These are phyloP conservation scores for Cadophora malorum DNA, from an alignment of 2,329 filamentous ascomycete species.

Conservation along the genomic window DNA sequence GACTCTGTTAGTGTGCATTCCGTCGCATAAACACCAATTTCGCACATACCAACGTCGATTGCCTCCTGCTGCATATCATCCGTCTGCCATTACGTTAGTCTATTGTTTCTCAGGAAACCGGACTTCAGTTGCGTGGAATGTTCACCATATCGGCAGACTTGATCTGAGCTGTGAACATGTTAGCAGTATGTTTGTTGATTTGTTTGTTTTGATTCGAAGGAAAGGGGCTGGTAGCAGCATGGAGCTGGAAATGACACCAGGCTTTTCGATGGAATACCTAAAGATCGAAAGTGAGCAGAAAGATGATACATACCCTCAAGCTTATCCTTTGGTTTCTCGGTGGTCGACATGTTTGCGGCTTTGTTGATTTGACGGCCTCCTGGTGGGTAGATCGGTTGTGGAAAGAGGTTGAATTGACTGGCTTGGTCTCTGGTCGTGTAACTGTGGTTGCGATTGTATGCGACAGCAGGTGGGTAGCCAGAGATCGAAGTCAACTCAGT, in stretches of 20 bases:
- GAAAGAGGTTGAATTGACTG: neutral
- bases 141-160: conserved; percentile 98
- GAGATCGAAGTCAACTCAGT: neutral
- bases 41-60: conserved; percentile 86
- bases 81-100: conserved; percentile 63
- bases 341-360: conserved; percentile 36
- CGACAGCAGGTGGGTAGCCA: neutral
- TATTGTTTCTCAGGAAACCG: neutral
- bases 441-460: neutral
- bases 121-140: conserved; percentile 1
- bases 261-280: neutral
- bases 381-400: neutral
- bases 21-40: neutral
- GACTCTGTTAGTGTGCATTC: conserved; percentile 39
- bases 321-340: conserved; percentile 44
- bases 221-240: conserved; percentile 5
- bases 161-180: conserved; percentile 73
- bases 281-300: neutral
- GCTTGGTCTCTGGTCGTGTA: neutral
- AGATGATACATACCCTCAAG: conserved; percentile 41
- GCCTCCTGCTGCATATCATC: conserved; percentile 97
- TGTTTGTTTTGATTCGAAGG: conserved; percentile 13
- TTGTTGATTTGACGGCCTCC: neutral
- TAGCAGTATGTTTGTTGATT: conserved; percentile 15
- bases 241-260: neutral